Percentiles rank a stretch among this genome's conserved stretches.
Conservation (phyloP, 1,284 basidiomycete species). For the Melampsora larici-populina region DNA sequence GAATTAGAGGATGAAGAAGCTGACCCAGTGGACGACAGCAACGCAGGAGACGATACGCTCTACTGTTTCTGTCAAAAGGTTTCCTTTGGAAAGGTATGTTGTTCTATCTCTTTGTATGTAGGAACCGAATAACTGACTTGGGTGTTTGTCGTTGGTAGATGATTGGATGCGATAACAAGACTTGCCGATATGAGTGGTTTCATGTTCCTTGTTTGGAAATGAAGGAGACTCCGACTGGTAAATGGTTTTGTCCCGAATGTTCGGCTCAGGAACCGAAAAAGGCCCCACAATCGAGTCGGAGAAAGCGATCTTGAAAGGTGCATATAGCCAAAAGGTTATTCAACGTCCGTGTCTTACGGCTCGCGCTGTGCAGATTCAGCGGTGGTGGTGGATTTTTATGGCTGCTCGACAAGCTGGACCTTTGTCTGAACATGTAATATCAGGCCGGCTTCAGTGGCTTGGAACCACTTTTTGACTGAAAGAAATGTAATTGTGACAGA, state of each 20-base stretch:
- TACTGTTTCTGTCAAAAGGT: conserved; percentile 42
- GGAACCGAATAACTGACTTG: background rate
- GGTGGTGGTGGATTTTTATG: no score
- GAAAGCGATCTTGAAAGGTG: conserved; percentile 7
- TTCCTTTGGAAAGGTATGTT: conserved; percentile 38
- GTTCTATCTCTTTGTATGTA: background rate
- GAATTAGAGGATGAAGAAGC: conserved; percentile 24
- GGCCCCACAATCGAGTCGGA: background rate
- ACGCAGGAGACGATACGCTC: conserved; percentile 38
- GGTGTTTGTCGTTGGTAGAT: conserved; percentile 13
- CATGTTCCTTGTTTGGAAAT: conserved; percentile 34
- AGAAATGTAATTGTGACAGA: no score
- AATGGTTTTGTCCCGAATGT: conserved; percentile 41
- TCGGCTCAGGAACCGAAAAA: conserved; percentile 7
- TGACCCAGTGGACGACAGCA: conserved; percentile 26
- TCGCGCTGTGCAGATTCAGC: no score
- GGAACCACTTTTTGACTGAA: no score
- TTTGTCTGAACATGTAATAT: no score
- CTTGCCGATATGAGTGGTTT: conserved; percentile 43
- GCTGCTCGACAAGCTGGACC: no score
- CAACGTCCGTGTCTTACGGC: no score
- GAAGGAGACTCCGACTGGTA: conserved; percentile 38
- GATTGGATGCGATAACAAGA: conserved; percentile 43
- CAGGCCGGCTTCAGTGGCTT: no score
- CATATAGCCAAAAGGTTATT: no score